Conservation (phyloP, 257 asterid species). For the Capsicum rhomboideum region DNA sequence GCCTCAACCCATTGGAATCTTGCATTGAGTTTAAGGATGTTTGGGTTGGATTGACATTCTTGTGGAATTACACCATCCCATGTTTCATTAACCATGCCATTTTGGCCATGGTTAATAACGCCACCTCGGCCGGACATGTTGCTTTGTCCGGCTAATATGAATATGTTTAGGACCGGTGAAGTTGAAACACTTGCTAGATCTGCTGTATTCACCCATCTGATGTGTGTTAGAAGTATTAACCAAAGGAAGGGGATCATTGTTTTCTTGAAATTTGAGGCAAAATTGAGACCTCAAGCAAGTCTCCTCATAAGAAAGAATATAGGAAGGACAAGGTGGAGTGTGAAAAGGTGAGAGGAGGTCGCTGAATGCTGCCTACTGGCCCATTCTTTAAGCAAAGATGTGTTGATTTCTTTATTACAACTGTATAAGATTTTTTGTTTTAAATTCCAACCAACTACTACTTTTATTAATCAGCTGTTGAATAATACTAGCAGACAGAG, state of each 20-base stretch:
- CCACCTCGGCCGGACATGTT: conserved; percentile 94
- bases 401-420: background rate
- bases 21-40: conserved; percentile 38
- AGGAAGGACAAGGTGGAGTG: background rate
- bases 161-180: conserved; percentile 25
- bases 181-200: background rate
- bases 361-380: background rate
- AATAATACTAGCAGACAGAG: background rate
- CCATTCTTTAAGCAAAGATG: background rate
- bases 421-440: background rate
- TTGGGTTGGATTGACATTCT: conserved; percentile 26
- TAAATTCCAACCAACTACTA: background rate
- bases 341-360: background rate
- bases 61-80: conserved; percentile 66
- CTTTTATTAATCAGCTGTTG: background rate
- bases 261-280: background rate
- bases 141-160: conserved; percentile 83
- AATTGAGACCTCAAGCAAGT: background rate
- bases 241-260: conserved; percentile 36
- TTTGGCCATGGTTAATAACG: conserved; percentile 23
- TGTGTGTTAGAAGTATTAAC: conserved; percentile 27
- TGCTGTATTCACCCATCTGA: conserved; percentile 13
- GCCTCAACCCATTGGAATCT: conserved; percentile 49
- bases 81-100: conserved; percentile 8
- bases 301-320: background rate